Base-by-base conservation (phyloP, 495 filamentous ascomycete genomes). In the Coniosporium apollinis region DNA sequence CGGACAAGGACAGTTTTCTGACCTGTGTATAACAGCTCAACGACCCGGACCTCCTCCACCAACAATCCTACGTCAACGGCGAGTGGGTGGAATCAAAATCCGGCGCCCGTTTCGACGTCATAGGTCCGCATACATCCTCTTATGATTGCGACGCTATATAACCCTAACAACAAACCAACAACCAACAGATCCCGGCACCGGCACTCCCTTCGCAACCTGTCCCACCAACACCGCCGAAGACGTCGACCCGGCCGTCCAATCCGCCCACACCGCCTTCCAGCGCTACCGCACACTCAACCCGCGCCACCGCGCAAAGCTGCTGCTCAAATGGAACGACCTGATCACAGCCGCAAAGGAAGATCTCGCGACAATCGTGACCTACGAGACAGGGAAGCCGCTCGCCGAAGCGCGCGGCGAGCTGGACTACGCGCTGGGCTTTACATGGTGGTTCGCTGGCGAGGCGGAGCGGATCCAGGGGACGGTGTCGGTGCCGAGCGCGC, bases 401-500 rank as follows among this genome's bases (percentile, higher is more conserved):
- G 39, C 52, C 1, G 63, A 67, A 35, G 54, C 63, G 2, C 42
- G 53, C 18, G 57, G 56, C 8, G 66, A 69, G 48, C 52, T 67
- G 3, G 54, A 59, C 38, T 67, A 66, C 41, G 58, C 62, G 1
- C 43, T 55, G 4, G 55, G 57, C 5, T 67, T 66, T 41, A 54
- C 60, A 2, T 63, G 58, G 56, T 69, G 61, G 63, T 69, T 67
- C 44, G 51, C 61, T 0, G 66, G 58, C 6, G 77, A 83, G 47
- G 76, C 76, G 2, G 78, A 83, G 59, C 61, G 78, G 14, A 64
- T 82, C 9, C 67, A 71, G 4, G 77, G 78, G 18, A 64, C 64
- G 0, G 60, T 76, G 0, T 64, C 66, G 16, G 56, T 60, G 3
- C 61, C 76, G 6, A 51, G 72, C 0, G 55, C 65, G 0, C 69